These are phyloP conservation scores for Sporisorium sorghi DNA, from an alignment of 1,284 basidiomycete genomes.

Conservation along the genomic window DNA sequence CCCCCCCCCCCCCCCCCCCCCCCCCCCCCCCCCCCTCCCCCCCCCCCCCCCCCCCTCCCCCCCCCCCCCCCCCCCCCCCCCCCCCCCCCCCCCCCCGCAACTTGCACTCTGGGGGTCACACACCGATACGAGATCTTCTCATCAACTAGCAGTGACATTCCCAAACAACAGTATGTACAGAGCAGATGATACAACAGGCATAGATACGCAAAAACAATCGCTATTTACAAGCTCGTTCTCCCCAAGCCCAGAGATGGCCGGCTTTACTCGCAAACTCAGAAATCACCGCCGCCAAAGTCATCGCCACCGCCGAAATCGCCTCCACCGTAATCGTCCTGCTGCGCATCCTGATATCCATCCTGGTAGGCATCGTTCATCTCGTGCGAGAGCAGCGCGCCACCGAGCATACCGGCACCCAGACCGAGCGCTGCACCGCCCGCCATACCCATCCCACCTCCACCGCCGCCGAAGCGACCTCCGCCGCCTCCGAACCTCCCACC, in stretches of 20 bases:
- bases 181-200: no score
- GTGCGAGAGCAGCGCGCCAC: constrained; percentile 55
- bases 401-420: constrained; percentile 61
- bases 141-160: no score
- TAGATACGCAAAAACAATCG: background rate
- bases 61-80: no score
- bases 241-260: background rate
- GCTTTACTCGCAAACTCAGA: constrained; percentile 15
- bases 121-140: no score
- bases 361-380: constrained; percentile 61
- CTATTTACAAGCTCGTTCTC: background rate
- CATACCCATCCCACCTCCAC: constrained; percentile 56
- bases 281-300: constrained; percentile 37
- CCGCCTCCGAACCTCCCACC: constrained; percentile 20
- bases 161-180: no score
- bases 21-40: no score
- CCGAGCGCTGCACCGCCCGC: constrained; percentile 52
- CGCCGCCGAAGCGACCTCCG: constrained; percentile 34
- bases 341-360: constrained; percentile 63
- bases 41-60: no score
- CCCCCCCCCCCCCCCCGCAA: no score
- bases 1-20: no score
- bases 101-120: no score
- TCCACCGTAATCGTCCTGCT: constrained; percentile 48
- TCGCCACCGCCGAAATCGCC: constrained; percentile 49